Conservation (phyloP, 2,329 filamentous ascomycete genomes). For the Alternaria angustiovoidea region DNA sequence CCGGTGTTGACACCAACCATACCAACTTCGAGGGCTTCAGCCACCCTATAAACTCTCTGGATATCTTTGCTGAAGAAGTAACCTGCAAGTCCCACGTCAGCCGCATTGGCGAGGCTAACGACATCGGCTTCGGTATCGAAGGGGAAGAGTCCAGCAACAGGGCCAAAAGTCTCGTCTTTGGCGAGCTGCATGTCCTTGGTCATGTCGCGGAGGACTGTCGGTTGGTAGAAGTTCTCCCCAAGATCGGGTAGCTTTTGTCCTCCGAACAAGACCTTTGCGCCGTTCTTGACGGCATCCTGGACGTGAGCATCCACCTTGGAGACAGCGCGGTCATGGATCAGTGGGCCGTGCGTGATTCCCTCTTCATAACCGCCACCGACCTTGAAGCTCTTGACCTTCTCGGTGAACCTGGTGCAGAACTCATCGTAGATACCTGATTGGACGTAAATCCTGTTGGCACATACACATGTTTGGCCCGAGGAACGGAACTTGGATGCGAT, state of each 20-base stretch:
- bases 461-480: constrained; percentile 93
- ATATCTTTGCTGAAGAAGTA: constrained; percentile 84
- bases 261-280: constrained; percentile 47
- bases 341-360: constrained; percentile 77
- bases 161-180: constrained; percentile 92
- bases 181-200: constrained; percentile 84
- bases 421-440: constrained; percentile 80
- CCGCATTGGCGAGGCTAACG: constrained; percentile 78
- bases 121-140: constrained; percentile 92
- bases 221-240: constrained; percentile 86
- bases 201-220: constrained; percentile 89
- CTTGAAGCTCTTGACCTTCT: constrained; percentile 76
- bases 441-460: constrained; percentile 78
- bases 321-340: constrained; percentile 82
- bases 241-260: constrained; percentile 77
- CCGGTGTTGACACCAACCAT: constrained; percentile 76
- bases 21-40: constrained; percentile 77
- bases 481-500: constrained; percentile 91
- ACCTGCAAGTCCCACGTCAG: constrained; percentile 87
- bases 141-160: constrained; percentile 86
- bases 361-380: constrained; percentile 77
- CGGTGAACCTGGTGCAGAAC: constrained; percentile 73
- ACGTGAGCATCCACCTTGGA: constrained; percentile 50
- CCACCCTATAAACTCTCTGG: constrained; percentile 66
- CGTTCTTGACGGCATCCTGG: constrained; percentile 44